phyloP scores from a whole-genome alignment of 108 stramenopile species.

The Asterionellopsis glacialis region DNA sequence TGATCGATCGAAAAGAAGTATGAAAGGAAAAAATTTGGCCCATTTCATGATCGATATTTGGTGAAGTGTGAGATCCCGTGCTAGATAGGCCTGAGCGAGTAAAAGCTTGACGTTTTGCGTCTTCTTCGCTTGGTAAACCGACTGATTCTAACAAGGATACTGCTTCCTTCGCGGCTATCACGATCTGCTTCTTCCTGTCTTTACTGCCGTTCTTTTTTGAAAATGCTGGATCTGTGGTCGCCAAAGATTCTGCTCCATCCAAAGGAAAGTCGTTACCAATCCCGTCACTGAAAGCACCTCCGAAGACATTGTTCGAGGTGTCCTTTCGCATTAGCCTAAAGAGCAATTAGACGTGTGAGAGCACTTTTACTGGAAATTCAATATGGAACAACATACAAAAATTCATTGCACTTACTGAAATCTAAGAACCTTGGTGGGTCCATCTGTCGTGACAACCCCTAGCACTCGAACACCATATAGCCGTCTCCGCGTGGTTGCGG shows the following conservation, averaged over 20 bases:
- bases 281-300: background rate
- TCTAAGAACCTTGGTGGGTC: conserved; percentile 60
- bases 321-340: conserved; percentile 1
- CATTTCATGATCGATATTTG: conserved; percentile 6
- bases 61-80: no score
- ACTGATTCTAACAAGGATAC: conserved; percentile 6
- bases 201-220: background rate
- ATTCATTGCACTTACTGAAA: conserved; percentile 29
- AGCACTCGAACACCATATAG: conserved; percentile 43
- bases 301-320: background rate
- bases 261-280: no score
- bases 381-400: background rate
- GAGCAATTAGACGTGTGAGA: background rate
- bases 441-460: conserved; percentile 53
- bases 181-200: conserved; percentile 6
- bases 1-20: conserved; percentile 45
- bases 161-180: conserved; percentile 23
- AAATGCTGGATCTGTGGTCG: background rate
- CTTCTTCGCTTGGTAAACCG: conserved; percentile 29
- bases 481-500: conserved; percentile 12
- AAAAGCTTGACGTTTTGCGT: conserved; percentile 35
- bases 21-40: conserved; percentile 41
- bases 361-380: background rate
- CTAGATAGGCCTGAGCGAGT: conserved; percentile 9
- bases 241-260: background rate